phyloP scores from a whole-genome alignment of 306 rosid genomes.

The Oemleria cerasiformis region DNA sequence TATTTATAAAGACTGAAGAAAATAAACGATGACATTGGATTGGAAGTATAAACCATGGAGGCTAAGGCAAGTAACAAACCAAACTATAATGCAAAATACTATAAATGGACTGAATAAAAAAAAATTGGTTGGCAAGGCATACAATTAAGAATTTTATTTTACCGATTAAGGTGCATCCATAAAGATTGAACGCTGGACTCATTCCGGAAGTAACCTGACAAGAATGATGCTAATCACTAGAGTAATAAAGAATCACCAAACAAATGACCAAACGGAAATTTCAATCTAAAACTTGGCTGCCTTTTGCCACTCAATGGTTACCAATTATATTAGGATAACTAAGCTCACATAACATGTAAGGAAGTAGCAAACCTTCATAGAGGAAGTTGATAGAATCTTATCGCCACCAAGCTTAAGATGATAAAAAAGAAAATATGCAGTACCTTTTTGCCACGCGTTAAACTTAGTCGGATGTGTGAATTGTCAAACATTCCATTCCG shows the following conservation, averaged over 20 bases:
- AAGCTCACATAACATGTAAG: too few relatives aligned
- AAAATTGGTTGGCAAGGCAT: conserved; percentile 7
- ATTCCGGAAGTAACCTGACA: conserved; percentile 87
- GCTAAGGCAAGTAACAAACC: too few relatives aligned
- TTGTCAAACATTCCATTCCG: conserved; percentile 82
- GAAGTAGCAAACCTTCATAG: too few relatives aligned
- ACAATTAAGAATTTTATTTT: conserved; percentile 21
- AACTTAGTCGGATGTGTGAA: conserved; percentile 71
- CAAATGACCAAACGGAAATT: neutral
- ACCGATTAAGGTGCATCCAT: conserved; percentile 90
- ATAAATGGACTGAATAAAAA: too few relatives aligned
- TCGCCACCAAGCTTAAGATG: neutral
- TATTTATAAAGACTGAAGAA: too few relatives aligned
- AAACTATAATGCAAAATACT: too few relatives aligned
- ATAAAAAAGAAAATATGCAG: neutral
- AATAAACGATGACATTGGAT: too few relatives aligned
- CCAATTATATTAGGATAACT: too few relatives aligned
- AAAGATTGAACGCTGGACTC: conserved; percentile 78
- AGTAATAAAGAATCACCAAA: neutral
- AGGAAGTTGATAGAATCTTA: neutral
- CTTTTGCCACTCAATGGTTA: too few relatives aligned
- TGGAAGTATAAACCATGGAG: too few relatives aligned
- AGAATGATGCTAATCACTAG: neutral
- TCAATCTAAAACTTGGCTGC: neutral
- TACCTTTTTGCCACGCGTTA: conserved; percentile 85